Evolutionary conservation across 805 yeast genomes (phyloP), one percentile per base, ranked within the genome.

Genomic region (Scheffersomyces stipitis): DNA sequence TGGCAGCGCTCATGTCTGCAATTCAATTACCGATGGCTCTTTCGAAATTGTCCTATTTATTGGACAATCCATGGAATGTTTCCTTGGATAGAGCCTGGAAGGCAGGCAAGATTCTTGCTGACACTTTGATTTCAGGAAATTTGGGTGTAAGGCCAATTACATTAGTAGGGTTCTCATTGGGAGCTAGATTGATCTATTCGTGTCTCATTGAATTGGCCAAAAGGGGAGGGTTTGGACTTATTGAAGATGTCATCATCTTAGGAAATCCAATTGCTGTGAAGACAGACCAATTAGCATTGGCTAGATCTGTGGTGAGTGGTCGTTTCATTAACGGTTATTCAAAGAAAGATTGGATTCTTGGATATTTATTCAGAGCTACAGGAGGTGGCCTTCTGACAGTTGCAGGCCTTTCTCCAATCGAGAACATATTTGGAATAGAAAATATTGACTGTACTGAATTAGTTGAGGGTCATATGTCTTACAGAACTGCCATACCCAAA

Each of bases 21-120:
- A 72, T 93, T 33, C 98, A 91, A 58, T 69, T 86, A 42, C 99
- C 99, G 0, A 83, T 93, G 90, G 83, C 85, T 48, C 71, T 93
- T 26, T 80, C 97, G 0, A 93, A 93, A 52, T 69, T 93, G 28
- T 84, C 96, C 2, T 93, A 93, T 48, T 64, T 93, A 18, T 72
- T 93, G 18, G 99, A 93, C 54, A 93, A 93, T 52, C 99, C 99
- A 0, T 93, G 99, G 99, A 91, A 84, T 54, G 98, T 93, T 4
- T 90, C 98, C 0, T 68, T 93, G 40, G 98, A 91, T 60, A 75
- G 99, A 41, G 99, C 99, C 0, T 91, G 97, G 98, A 76, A 89
- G 29, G 96, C 97, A 0, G 99, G 99, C 4, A 68, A 80, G 38
- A 80, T 93, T 30, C 62, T 93, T 34, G 98, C 99, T 0, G 98